Conservation (phyloP, 1,284 basidiomycete genomes). For the Pseudozyma tsukubaensis region DNA sequence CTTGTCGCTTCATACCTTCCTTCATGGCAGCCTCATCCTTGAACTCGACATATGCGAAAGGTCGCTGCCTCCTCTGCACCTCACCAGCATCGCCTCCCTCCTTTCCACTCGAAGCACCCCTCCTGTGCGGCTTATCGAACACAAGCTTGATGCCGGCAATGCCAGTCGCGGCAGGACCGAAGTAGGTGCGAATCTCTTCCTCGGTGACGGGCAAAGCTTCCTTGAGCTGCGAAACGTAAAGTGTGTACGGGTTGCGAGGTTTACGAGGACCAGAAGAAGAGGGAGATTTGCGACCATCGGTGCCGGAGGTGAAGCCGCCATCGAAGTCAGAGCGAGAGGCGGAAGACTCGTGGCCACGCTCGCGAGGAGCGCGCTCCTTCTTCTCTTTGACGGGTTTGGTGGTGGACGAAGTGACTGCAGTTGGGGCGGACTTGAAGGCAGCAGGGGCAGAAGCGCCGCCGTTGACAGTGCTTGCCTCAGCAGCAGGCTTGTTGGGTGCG, state of each 20-base stretch:
- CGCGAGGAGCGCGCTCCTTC: constrained; percentile 31
- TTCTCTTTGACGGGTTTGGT: constrained; percentile 37
- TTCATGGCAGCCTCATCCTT: constrained; percentile 43
- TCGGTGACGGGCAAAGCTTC: constrained; percentile 59
- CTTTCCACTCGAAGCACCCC: constrained; percentile 30
- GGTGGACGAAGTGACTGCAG: constrained; percentile 10
- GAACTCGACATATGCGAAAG: constrained; percentile 56
- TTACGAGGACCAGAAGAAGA: constrained; percentile 18
- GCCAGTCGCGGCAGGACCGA: constrained; percentile 52
- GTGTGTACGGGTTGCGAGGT: constrained; percentile 40
- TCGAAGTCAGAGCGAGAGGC: constrained; percentile 46
- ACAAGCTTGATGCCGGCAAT: constrained; percentile 53
- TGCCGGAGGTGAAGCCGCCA: constrained; percentile 39
- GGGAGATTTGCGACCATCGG: constrained; percentile 39
- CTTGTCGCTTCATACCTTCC: constrained; percentile 39
- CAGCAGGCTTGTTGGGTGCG: neutral
- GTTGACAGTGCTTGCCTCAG: neutral
- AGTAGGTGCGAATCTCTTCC: constrained; percentile 53
- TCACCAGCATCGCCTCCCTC: constrained; percentile 16
- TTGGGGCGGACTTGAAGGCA: constrained; percentile 2
- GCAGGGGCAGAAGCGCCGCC: neutral
- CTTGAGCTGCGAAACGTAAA: constrained; percentile 58
- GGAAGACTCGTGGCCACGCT: constrained; percentile 45
- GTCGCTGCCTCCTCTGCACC: constrained; percentile 40
- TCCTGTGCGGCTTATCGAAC: constrained; percentile 48